phyloP scores from a whole-genome alignment of 495 filamentous ascomycete genomes.

The Glutinoglossum americanum region DNA sequence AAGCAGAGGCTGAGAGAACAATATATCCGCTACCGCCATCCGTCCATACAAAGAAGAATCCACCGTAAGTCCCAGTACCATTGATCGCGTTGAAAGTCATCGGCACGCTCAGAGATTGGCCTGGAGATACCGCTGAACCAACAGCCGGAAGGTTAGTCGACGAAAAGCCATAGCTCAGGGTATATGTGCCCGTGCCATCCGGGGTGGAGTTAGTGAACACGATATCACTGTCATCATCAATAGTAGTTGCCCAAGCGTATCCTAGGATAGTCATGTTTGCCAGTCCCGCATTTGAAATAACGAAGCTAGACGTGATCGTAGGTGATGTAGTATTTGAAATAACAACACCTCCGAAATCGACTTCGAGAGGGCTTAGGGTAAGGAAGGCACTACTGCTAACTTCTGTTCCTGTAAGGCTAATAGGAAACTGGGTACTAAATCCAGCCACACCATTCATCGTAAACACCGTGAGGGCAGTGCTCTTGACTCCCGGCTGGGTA shows the following conservation, averaged over 20 bases:
- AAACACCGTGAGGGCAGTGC: constrained; percentile 12
- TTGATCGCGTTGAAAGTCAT: constrained; percentile 12
- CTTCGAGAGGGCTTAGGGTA: constrained; percentile 12
- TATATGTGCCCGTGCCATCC: constrained; percentile 7
- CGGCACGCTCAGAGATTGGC: constrained; percentile 12
- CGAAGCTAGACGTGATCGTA: constrained; percentile 12
- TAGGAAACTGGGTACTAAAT: constrained; percentile 15
- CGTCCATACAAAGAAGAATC: constrained; percentile 14
- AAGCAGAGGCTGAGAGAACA: constrained; percentile 14
- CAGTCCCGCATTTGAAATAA: constrained; percentile 19
- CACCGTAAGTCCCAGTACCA: constrained; percentile 13
- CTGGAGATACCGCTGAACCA: constrained; percentile 10
- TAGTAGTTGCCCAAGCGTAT: constrained; percentile 14
- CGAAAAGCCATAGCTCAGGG: constrained; percentile 11
- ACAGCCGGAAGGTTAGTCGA: constrained; percentile 13
- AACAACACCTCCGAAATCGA: constrained; percentile 20
- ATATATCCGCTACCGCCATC: constrained; percentile 13
- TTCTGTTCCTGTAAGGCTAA: constrained; percentile 15
- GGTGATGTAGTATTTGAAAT: constrained; percentile 12
- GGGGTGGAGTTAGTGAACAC: constrained; percentile 12
- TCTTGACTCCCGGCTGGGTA: constrained; percentile 14
- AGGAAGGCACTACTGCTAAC: constrained; percentile 14
- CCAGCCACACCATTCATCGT: constrained; percentile 16
- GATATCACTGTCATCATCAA: constrained; percentile 9
- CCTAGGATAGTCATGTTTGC: constrained; percentile 16